Base-by-base conservation (phyloP, 2,329 filamentous ascomycete genomes). In the Curvularia eragrostidis region DNA sequence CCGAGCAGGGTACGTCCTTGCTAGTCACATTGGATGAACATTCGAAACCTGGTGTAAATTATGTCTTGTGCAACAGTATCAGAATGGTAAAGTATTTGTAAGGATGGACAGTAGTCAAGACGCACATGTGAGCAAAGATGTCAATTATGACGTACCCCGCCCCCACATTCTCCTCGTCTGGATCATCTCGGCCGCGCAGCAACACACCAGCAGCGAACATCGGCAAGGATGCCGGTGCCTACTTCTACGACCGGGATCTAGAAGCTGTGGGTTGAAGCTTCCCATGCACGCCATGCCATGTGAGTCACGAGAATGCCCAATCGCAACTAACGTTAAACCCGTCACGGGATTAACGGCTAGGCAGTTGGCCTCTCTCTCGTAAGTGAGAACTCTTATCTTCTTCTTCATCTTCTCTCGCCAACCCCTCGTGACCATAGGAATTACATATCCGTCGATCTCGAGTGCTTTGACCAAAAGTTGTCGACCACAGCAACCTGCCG, bases 281-380 rank as follows among this genome's bases (percentile, higher is more conserved):
- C 7, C 50, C n/a, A 47, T 21, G 43, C 34, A 21, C 48, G 44
- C 46, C 32, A 34, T 38, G 34, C n/a, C n/a, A n/a, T n/a, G 51
- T 61, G 57, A 63, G 36, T 62, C 57, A 58, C 38, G 15, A 32
- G 38, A 34, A 43, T 26, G 48, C 24, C 44, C 21, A 13, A 18
- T 44, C 19, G 10, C 15, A 23, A 39, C 23, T 39, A 38, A 48
- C 26, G 26, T 62, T 64, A 64, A 53, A 55, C 46, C 61, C 56
- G 61, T 13, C 9, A 18, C 59, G 59, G 62, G 42, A 52, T 56
- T 62, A 62, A 59, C 32, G 46, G 30, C 42, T n/a, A 56, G 41
- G 32, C 47, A 39, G 47, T 46, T 23, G n/a, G 52, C 53, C 39
- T 58, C 52, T 42, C 52, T 59, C 48, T 50, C 51, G 39, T 42